These are phyloP conservation scores for Leccinum longicurvipes DNA, from an alignment of 768 basidiomycete species.

Conservation along the genomic window DNA sequence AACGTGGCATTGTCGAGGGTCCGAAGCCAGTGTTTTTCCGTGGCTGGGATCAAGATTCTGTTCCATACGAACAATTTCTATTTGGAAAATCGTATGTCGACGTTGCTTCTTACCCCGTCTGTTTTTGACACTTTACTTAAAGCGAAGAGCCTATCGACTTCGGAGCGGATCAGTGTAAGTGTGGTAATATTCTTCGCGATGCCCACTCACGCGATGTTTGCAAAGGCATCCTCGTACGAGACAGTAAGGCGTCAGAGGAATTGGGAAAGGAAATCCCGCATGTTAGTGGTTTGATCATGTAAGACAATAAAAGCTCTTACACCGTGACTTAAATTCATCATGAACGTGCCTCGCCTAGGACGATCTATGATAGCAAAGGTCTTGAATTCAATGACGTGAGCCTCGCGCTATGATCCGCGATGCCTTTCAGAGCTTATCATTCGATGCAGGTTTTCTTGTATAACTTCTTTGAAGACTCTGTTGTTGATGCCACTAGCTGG, in stretches of 20 bases:
- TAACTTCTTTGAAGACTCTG: conserved; percentile 72
- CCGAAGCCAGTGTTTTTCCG: conserved; percentile 56
- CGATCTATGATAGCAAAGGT: conserved; percentile 33
- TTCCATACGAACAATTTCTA: conserved; percentile 53
- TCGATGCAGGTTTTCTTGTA: conserved; percentile 59
- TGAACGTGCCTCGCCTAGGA: conserved; percentile 14
- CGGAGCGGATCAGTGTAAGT: conserved; percentile 62
- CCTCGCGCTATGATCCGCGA: not conserved
- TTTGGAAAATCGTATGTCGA: conserved; percentile 44
- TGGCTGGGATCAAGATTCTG: conserved; percentile 42
- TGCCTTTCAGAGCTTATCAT: not conserved
- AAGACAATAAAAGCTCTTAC: conserved; percentile 15
- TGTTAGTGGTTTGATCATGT: conserved; percentile 58
- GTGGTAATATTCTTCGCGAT: not conserved
- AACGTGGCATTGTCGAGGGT: conserved; percentile 55
- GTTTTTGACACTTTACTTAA: conserved; percentile 8
- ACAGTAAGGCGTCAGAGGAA: conserved; percentile 47
- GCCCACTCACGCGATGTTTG: not conserved
- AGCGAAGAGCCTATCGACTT: conserved; percentile 53
- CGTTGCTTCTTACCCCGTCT: not conserved
- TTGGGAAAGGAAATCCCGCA: conserved; percentile 49
- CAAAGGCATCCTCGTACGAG: conserved; percentile 66
- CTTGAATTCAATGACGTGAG: conserved; percentile 25
- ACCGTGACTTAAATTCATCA: not conserved
- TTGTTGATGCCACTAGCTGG: conserved; percentile 52